Evolutionary conservation across 2,329 filamentous ascomycete genomes (phyloP).

Genomic region (Hortaea werneckii): DNA sequence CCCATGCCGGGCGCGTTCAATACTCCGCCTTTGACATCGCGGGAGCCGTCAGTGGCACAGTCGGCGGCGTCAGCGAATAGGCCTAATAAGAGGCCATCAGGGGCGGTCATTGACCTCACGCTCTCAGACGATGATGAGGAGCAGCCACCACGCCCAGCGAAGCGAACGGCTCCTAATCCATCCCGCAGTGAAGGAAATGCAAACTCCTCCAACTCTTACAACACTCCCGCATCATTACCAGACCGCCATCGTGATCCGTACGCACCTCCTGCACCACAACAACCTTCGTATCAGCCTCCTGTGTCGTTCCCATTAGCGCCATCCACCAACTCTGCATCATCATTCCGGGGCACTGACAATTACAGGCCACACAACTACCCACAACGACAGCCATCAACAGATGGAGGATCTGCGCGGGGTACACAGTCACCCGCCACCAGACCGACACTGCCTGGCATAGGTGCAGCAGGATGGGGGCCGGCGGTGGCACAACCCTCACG

Average conservation of each 20-base stretch:
- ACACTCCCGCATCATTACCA: conserved; percentile 7
- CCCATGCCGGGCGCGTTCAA: conserved; percentile 14
- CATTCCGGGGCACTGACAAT: conserved; percentile 2
- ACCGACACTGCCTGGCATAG: neutral
- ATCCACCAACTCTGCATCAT: neutral
- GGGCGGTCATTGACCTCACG: conserved; percentile 40
- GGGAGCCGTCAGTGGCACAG: conserved; percentile 29
- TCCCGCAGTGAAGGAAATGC: neutral
- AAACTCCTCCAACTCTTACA: conserved; percentile 1
- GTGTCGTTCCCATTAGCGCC: neutral
- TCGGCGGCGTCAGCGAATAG: conserved; percentile 22
- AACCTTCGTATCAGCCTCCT: neutral
- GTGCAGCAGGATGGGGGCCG: neutral
- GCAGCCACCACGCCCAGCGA: conserved; percentile 25
- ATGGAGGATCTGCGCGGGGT: neutral
- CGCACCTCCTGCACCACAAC: conserved; percentile 1
- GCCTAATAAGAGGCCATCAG: conserved; percentile 33
- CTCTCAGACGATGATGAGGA: conserved; percentile 40
- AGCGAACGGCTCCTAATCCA: conserved; percentile 13
- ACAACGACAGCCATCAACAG: neutral
- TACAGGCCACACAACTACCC: conserved; percentile 3
- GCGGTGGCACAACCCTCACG: conserved; percentile 1
- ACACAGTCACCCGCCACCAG: neutral
- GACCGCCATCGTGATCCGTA: neutral
- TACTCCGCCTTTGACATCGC: conserved; percentile 38